Evolutionary conservation across 1,139 yeast species (phyloP), one percentile per base, ranked within the genome.

Genomic region (Lodderomyces oxycetoniae): DNA sequence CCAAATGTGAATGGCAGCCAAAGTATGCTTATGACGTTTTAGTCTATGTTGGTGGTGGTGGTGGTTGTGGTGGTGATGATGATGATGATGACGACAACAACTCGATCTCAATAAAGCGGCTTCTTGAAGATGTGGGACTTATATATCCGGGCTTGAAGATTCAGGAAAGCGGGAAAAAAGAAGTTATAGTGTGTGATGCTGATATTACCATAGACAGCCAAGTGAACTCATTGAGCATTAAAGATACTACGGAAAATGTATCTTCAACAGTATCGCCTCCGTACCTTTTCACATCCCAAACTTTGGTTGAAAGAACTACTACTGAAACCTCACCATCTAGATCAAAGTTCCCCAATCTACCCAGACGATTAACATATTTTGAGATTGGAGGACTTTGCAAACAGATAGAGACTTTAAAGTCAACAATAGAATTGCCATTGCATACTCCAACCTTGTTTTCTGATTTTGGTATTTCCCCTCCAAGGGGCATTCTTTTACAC

Each of bases 381-480:
- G 66, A 71, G 17, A 77, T 91, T 4, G 98, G 98, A 12, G 99
- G 98, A 0, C 66, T 91, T 25, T 44, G 63, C 0, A 70, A 71
- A 36, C 89, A 87, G 46, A 77, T 88, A 13, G 63, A 67, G 4
- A 50, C 71, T 2, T 61, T 91, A 17, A 70, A 78, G 38, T 72
- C 83, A 6, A 77, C 89, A 0, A 77, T 89, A 12, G 85, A 85
- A 40, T 67, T 89, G 3, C 96, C 99, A 0, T 65, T 91, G 25
- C 77, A 81, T 42, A 77, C 77, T 37, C 95, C 96, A 0, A 70
- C 74, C 3, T 60, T 87, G 24, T 91, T 88, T 48, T 68, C 80
- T 6, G 79, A 85, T 36, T 93, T 89, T 62, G 89, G 91, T n/a
- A 83, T 89, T 30, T 70, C 80, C 7, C 93, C 96, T 8, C 96